These are phyloP conservation scores for Sordaria brevicollis DNA, from an alignment of 495 filamentous ascomycete species.

Conservation along the genomic window DNA sequence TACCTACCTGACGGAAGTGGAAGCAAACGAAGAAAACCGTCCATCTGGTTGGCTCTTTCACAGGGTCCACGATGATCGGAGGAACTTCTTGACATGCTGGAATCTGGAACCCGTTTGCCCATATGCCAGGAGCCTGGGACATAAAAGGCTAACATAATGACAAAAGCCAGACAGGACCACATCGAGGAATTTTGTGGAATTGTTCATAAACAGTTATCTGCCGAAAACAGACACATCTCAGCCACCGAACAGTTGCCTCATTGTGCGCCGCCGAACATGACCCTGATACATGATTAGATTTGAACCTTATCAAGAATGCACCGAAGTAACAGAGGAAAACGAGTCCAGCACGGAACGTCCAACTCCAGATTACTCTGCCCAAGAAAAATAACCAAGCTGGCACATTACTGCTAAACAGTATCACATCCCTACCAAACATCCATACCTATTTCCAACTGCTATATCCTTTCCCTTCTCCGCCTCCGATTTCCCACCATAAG, in stretches of 20 bases:
- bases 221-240: too few relatives aligned
- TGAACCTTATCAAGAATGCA: neutral
- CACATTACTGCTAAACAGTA: neutral
- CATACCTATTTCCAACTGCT: neutral
- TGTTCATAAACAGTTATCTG: too few relatives aligned
- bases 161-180: too few relatives aligned
- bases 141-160: too few relatives aligned
- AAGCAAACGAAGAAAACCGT: neutral
- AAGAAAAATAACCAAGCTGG: neutral
- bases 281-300: neutral
- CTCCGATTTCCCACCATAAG: neutral
- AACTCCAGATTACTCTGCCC: neutral
- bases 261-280: too few relatives aligned
- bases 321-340: neutral
- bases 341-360: neutral
- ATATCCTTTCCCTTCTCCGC: neutral
- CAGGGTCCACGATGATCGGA: too few relatives aligned
- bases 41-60: neutral
- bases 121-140: too few relatives aligned
- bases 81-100: too few relatives aligned
- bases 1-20: fast-evolving
- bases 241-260: too few relatives aligned
- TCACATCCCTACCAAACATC: neutral
- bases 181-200: too few relatives aligned
- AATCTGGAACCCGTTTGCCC: too few relatives aligned